Evolutionary conservation across 1,139 yeast species (phyloP).

Genomic region (Nakaseomyces delphensis): DNA sequence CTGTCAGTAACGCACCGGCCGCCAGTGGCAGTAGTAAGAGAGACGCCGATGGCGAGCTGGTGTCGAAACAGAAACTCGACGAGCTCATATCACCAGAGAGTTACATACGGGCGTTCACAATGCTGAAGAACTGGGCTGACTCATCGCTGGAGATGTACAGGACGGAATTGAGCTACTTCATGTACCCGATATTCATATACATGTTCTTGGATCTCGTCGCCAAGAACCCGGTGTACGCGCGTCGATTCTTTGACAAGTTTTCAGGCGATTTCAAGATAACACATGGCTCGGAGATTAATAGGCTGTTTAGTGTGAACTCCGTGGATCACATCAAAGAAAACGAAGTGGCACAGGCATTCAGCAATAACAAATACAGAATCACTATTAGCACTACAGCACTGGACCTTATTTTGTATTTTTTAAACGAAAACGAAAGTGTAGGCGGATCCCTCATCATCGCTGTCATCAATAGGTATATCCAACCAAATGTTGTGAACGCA

Average conservation of each 20-base stretch:
- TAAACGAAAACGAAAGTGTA: slow-evolving; percentile 85
- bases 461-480: slow-evolving; percentile 76
- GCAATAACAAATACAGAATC: slow-evolving; percentile 63
- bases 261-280: slow-evolving; percentile 63
- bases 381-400: slow-evolving; percentile 77
- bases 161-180: slow-evolving; percentile 73
- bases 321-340: slow-evolving; percentile 79
- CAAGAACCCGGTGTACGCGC: slow-evolving; percentile 55
- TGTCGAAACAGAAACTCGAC: slow-evolving; percentile 18
- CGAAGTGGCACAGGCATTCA: slow-evolving; percentile 66
- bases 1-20: slow-evolving; percentile 33
- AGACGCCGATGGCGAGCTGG: slow-evolving; percentile 34
- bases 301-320: slow-evolving; percentile 63
- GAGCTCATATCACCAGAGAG: slow-evolving; percentile 51
- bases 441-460: slow-evolving; percentile 88
- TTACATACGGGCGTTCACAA: slow-evolving; percentile 67
- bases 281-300: slow-evolving; percentile 70
- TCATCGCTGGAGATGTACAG: slow-evolving; percentile 85
- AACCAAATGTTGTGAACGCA: slow-evolving; percentile 44
- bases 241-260: slow-evolving; percentile 66
- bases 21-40: slow-evolving; percentile 34
- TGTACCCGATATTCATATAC: slow-evolving; percentile 88
- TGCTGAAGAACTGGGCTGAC: slow-evolving; percentile 83
- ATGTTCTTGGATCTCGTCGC: slow-evolving; percentile 71
- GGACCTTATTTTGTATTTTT: slow-evolving; percentile 71